A percentile compares a stretch with the other conserved stretches of the same genome.
Evolutionary conservation across 2,329 filamentous ascomycete genomes (phyloP).

Genomic region (Phyllosticta ampelicida): DNA sequence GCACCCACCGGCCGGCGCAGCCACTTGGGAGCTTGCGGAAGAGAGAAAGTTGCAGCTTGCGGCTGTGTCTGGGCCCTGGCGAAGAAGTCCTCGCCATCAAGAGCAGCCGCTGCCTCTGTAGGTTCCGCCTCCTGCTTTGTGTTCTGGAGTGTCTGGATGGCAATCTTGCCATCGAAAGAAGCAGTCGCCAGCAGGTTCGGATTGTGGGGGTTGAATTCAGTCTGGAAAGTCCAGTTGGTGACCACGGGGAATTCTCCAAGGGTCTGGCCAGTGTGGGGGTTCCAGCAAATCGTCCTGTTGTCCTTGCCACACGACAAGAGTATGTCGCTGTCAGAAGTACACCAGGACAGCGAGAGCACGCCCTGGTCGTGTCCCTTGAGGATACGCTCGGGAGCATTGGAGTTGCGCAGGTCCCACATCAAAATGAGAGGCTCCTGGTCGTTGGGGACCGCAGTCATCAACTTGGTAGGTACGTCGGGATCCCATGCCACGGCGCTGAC

Average conservation of each 20-base stretch:
- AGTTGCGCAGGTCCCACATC: constrained; percentile 92
- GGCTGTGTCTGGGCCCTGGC: constrained; percentile 84
- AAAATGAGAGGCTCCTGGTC: constrained; percentile 81
- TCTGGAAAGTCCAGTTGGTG: constrained; percentile 99
- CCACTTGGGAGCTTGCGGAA: constrained; percentile 82
- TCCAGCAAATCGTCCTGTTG: constrained; percentile 92
- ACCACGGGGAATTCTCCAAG: constrained; percentile 93
- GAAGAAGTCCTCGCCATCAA: constrained; percentile 91
- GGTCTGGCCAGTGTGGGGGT: constrained; percentile 77
- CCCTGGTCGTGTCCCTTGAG: constrained; percentile 90
- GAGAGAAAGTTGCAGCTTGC: constrained; percentile 78
- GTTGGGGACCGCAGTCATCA: constrained; percentile 83
- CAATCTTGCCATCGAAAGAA: constrained; percentile 94
- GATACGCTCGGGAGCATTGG: constrained; percentile 81
- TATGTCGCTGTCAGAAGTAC: constrained; percentile 76
- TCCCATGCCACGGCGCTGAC: constrained; percentile 97
- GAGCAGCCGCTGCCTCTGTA: constrained; percentile 54
- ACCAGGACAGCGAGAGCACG: constrained; percentile 91
- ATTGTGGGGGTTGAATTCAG: constrained; percentile 86
- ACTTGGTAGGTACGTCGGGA: constrained; percentile 81
- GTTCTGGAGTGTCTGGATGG: constrained; percentile 86
- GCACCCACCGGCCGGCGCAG: constrained; percentile 73
- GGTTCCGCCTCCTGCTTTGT: constrained; percentile 64
- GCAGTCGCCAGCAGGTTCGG: constrained; percentile 87
- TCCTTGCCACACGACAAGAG: constrained; percentile 93